These are phyloP conservation scores for Ascochyta clinopodiicola DNA, from an alignment of 2,329 filamentous ascomycete genomes.

Conservation along the genomic window DNA sequence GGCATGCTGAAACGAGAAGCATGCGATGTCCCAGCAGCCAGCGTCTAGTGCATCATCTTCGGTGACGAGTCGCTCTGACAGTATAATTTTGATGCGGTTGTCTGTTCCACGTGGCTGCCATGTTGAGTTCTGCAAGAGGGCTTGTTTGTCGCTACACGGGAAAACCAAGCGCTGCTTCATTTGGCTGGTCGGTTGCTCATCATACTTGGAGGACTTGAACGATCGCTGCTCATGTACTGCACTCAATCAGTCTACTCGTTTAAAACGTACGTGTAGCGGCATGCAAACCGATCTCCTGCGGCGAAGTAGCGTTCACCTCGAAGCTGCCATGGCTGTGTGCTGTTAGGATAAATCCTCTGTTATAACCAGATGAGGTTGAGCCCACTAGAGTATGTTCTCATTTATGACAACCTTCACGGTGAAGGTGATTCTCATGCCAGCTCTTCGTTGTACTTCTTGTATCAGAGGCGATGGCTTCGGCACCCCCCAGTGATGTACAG, in stretches of 20 bases:
- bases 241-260: neutral
- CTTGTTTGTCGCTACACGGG: constrained; percentile 72
- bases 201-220: constrained; percentile 29
- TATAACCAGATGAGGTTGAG: neutral
- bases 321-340: constrained; percentile 37
- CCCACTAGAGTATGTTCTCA: constrained; percentile 40
- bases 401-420: constrained; percentile 40
- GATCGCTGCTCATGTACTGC: constrained; percentile 37
- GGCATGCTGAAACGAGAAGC: constrained; percentile 86
- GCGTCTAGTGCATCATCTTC: constrained; percentile 48
- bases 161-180: constrained; percentile 64
- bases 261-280: neutral
- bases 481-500: constrained; percentile 43
- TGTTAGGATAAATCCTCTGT: constrained; percentile 32
- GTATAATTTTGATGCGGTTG: constrained; percentile 77
- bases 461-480: constrained; percentile 36
- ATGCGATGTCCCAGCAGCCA: constrained; percentile 74
- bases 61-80: constrained; percentile 72
- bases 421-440: constrained; percentile 36
- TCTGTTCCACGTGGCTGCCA: constrained; percentile 76
- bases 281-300: constrained; percentile 40
- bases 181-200: constrained; percentile 61
- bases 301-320: constrained; percentile 35
- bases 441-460: constrained; percentile 30
- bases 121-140: constrained; percentile 68